Conservation (phyloP, 1,284 basidiomycete genomes). For the Austropuccinia psidii region DNA sequence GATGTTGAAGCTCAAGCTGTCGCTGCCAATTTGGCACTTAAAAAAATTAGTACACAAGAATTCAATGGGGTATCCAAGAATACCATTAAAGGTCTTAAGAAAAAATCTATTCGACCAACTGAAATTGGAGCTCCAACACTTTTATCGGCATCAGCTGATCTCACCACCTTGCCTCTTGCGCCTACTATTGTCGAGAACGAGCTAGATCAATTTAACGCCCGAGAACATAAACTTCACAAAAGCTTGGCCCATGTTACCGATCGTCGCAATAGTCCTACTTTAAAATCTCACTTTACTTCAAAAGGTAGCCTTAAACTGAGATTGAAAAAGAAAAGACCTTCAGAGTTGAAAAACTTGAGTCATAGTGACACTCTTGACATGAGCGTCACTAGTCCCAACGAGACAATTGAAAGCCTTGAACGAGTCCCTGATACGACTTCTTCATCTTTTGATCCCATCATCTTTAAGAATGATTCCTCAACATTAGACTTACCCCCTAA, state of each 20-base stretch:
- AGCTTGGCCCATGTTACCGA: background rate
- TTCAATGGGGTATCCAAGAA: background rate
- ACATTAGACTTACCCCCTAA: background rate
- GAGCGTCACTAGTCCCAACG: background rate
- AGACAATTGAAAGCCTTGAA: background rate
- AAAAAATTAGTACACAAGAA: background rate
- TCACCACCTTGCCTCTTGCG: background rate
- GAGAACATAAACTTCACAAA: background rate
- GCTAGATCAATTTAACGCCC: background rate
- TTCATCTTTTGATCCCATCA: background rate
- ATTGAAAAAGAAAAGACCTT: constrained; percentile 31
- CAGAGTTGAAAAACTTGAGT: background rate
- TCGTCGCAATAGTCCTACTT: background rate
- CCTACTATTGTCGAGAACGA: background rate
- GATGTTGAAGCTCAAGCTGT: constrained; percentile 31
- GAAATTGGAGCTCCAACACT: constrained; percentile 15
- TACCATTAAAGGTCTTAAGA: background rate
- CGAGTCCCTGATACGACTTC: background rate
- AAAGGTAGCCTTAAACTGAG: constrained; percentile 8
- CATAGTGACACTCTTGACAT: background rate
- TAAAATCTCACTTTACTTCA: no score
- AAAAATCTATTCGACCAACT: background rate
- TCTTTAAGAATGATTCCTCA: background rate
- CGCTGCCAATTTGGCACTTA: constrained; percentile 29
- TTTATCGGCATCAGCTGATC: constrained; percentile 4